Base-by-base conservation (phyloP, 352 stramenopile genomes). In the Phytophthora tentaculata region DNA sequence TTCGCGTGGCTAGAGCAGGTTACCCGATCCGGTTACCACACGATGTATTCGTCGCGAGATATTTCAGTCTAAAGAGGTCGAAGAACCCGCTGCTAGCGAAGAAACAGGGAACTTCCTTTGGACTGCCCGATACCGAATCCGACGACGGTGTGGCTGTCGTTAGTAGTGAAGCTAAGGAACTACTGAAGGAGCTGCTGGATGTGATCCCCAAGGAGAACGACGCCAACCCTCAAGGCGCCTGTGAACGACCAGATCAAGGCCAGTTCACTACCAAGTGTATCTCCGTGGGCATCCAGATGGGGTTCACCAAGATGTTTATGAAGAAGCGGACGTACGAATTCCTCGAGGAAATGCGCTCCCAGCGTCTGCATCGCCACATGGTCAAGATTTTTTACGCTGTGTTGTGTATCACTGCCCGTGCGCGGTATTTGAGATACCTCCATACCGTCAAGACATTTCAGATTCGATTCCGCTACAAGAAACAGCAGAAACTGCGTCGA, bases 221-320 rank as follows among this genome's bases (percentile, higher is more conserved):
- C 41, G 76, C 80, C 0, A 92, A 96, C 45, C 92, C 92, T 1
- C 82, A 91, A 45, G 81, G 79, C n/a, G 73, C 83, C 2, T 90
- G 85, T 20, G 84, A 94, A 56, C 73, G 83, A 65, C 88, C 82
- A 17, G 80, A 92, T 23, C 82, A 92, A 64, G 76, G 75, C 7
- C 76, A 91, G 35, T 94, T 94, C 43, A 67, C 79, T 2, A 81
- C 73, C 6, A 73, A 76, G 39, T 95, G 84, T 29, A 76, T 91
- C n/a, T 37, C 70, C 0, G 83, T 84, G 17, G 85, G 85, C 12
- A 63, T 92, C 64, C 96, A 99, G 71, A 97, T 98, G 75, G 97
- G 97, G 23, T 89, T 91, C 54, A 94, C 95, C 2, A 99, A 99
- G 74, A 96, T 99, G 60, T 99, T 99, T 69, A 69, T 99, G 43